Conservation (phyloP, 495 filamentous ascomycete genomes). For the Poronia punctata region DNA sequence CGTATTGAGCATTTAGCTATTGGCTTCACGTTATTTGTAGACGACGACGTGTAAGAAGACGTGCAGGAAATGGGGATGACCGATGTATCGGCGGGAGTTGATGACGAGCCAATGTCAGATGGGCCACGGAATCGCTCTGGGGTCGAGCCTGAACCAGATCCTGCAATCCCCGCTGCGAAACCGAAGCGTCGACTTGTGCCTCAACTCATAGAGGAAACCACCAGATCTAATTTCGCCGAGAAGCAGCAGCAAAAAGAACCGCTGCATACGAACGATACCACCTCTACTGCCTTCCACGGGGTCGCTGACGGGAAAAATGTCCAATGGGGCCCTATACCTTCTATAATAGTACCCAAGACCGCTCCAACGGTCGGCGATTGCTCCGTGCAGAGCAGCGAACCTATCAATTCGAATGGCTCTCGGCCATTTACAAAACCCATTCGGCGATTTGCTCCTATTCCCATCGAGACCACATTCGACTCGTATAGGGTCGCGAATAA, state of each 20-base stretch:
- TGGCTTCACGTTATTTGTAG: too few species aligned
- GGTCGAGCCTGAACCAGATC: conserved; percentile 5
- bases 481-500: conserved; percentile 36
- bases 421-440: conserved; percentile 11
- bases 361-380: conserved; percentile 20
- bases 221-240: conserved; percentile 29
- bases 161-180: conserved; percentile 23
- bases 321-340: conserved; percentile 11
- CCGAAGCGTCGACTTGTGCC: conserved; percentile 42
- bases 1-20: too few species aligned
- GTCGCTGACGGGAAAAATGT: background rate
- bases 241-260: conserved; percentile 1
- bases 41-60: too few species aligned
- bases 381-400: conserved; percentile 19
- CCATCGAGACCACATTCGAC: conserved; percentile 54
- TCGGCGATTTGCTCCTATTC: conserved; percentile 50
- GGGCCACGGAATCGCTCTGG: background rate
- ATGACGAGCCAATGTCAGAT: conserved; percentile 2
- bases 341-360: conserved; percentile 16
- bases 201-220: conserved; percentile 50
- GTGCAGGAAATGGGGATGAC: too few species aligned
- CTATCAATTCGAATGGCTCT: conserved; percentile 16
- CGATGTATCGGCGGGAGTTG: conserved; percentile 4
- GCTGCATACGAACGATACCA: background rate
- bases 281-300: background rate